Evolutionary conservation across 306 rosid species (phyloP).

Genomic region (Sophora flavescens): DNA sequence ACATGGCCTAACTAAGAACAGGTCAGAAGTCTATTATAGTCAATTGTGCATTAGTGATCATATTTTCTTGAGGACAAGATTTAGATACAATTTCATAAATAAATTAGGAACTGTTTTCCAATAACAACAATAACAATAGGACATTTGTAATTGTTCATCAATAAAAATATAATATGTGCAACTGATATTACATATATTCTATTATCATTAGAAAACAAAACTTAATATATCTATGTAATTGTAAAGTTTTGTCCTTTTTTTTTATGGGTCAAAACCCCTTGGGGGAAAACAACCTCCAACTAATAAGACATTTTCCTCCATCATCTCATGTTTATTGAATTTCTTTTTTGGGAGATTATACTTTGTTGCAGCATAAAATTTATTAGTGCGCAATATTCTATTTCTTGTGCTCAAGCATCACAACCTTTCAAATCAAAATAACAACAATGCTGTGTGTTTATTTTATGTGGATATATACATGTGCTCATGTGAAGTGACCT

Average conservation of each 20-base stretch:
- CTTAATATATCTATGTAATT: too few relatives aligned
- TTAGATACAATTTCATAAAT: too few relatives aligned
- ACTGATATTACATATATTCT: too few relatives aligned
- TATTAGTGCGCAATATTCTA: not conserved
- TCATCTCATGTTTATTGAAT: not conserved
- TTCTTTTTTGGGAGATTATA: too few relatives aligned
- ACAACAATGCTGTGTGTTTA: not conserved
- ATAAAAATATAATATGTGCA: too few relatives aligned
- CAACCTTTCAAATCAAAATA: not conserved
- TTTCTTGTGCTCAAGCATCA: not conserved
- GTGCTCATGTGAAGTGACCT: not conserved
- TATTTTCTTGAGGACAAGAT: too few relatives aligned
- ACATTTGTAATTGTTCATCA: too few relatives aligned
- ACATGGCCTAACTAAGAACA: too few relatives aligned
- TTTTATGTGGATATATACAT: not conserved
- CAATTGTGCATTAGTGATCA: not conserved
- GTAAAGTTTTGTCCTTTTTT: not conserved
- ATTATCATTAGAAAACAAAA: too few relatives aligned
- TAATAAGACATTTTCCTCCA: constrained; percentile 14
- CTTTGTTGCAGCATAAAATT: not conserved
- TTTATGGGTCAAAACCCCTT: constrained; percentile 19
- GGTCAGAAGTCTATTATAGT: not conserved
- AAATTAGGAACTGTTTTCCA: too few relatives aligned
- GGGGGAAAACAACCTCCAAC: constrained; percentile 24
- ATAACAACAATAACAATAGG: too few relatives aligned